Evolutionary conservation across 495 filamentous ascomycete species (phyloP), one percentile per base, ranked within the genome.

Genomic region (Penicillium malachiteum): DNA sequence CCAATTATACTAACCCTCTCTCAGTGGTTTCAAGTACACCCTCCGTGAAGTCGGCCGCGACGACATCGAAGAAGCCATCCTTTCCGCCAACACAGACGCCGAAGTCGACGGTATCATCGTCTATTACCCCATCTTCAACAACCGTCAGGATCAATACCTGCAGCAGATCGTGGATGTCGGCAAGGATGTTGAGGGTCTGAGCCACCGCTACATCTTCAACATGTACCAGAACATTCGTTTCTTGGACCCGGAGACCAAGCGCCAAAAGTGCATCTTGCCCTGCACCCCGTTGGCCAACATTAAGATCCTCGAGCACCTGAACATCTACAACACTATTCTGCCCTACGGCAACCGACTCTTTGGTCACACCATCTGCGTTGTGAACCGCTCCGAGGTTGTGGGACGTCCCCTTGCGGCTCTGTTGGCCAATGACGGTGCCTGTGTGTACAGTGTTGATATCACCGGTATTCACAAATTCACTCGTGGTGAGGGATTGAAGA

Each of bases 171-270:
- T 96, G 18, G 81, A 89, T 51, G 81, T 95, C 44, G 70, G 77
- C 68, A 98, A 98, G 73, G 94, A 98, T 60, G 94, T 98, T 53
- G 94, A 98, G 65, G 94, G 94, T 18, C 86, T 98, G 50, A 92
- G 86, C 61, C 93, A 97, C 69, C 86, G 82, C 54, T 94, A 97
- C 74, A 87, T 97, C 65, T 94, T 92, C 83, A 98, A 98, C 80
- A 96, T 98, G 91, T 98, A 97, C 78, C 88, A 97, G 78, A 98
- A 98, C 74, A 83, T 94, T 64, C 90, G 94, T 47, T 97, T 91
- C 77, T 80, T 98, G 34, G 94, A 98, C 76, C 75, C 81, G 11
- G 84, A 85, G 16, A 65, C 75, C 31, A 89, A 92, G 69, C 76
- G 73, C 42, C 88, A 90, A 71, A 98, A 98, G 71, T 93, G 85